Percentiles rank a stretch among this genome's conserved stretches.
Conservation (phyloP, 1,284 basidiomycete species). For the Inonotus obliquus region DNA sequence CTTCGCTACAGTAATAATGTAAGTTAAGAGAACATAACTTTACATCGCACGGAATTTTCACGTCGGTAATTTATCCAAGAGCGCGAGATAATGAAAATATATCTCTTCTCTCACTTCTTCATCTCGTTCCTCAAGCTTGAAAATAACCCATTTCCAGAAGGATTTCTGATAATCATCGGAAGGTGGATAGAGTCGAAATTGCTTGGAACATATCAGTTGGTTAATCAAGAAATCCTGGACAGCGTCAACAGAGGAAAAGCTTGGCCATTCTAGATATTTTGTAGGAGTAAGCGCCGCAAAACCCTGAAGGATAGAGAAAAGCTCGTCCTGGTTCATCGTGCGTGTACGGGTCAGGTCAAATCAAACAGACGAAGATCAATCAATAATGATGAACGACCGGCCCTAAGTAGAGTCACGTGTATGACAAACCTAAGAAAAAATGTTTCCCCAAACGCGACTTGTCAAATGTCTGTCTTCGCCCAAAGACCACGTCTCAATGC, state of each 20-base stretch:
- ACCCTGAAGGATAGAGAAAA: constrained; percentile 43
- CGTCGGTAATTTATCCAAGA: constrained; percentile 37
- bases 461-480: constrained; percentile 10
- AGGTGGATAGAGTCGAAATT: constrained; percentile 55
- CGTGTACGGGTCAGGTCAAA: too few species aligned
- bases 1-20: neutral
- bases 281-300: constrained; percentile 53
- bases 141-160: constrained; percentile 71
- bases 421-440: neutral
- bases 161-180: constrained; percentile 51
- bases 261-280: constrained; percentile 37
- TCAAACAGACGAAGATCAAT: too few species aligned
- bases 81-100: constrained; percentile 52
- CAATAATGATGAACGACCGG: neutral
- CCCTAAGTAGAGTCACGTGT: constrained; percentile 15
- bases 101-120: constrained; percentile 62
- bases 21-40: neutral
- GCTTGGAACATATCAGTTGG: constrained; percentile 43
- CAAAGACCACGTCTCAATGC: constrained; percentile 10
- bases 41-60: constrained; percentile 24
- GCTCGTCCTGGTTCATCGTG: constrained; percentile 13
- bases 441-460: neutral
- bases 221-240: constrained; percentile 53
- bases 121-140: constrained; percentile 42
- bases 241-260: constrained; percentile 27